These are phyloP conservation scores for Colletotrichum agaves DNA, from an alignment of 2,329 filamentous ascomycete species.

Conservation along the genomic window DNA sequence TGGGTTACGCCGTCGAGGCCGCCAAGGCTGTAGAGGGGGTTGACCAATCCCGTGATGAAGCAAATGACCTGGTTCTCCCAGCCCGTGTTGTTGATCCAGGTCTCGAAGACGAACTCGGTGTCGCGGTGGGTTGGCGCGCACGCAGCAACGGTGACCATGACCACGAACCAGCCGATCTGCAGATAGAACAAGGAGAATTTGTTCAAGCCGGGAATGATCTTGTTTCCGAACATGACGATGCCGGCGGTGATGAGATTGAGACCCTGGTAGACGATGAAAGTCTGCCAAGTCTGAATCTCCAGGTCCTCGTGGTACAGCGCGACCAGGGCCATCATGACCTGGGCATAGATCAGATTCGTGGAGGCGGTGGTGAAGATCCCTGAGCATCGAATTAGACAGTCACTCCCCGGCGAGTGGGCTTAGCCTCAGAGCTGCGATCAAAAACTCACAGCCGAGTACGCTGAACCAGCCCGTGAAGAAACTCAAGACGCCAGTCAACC, in stretches of 20 bases:
- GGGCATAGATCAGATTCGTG: conserved; percentile 56
- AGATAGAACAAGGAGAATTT: conserved; percentile 58
- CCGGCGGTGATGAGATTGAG: conserved; percentile 55
- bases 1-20: conserved; percentile 60
- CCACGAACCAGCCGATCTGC: conserved; percentile 58
- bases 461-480: conserved; percentile 58
- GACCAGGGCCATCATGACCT: conserved; percentile 54
- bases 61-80: conserved; percentile 61
- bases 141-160: conserved; percentile 59
- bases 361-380: conserved; percentile 58
- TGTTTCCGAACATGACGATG: conserved; percentile 61
- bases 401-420: not conserved
- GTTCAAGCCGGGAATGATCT: conserved; percentile 54
- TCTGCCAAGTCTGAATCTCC: conserved; percentile 58
- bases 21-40: conserved; percentile 58
- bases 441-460: conserved; percentile 48
- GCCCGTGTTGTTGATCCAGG: conserved; percentile 64
- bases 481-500: conserved; percentile 52
- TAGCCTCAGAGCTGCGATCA: not conserved
- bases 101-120: conserved; percentile 61
- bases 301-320: conserved; percentile 52
- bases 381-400: conserved; percentile 24
- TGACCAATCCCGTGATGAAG: conserved; percentile 62
- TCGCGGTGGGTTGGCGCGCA: conserved; percentile 56
- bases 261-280: conserved; percentile 56